Evolutionary conservation across 2,329 filamentous ascomycete species (phyloP).

Genomic region (Aureobasidium sp.): DNA sequence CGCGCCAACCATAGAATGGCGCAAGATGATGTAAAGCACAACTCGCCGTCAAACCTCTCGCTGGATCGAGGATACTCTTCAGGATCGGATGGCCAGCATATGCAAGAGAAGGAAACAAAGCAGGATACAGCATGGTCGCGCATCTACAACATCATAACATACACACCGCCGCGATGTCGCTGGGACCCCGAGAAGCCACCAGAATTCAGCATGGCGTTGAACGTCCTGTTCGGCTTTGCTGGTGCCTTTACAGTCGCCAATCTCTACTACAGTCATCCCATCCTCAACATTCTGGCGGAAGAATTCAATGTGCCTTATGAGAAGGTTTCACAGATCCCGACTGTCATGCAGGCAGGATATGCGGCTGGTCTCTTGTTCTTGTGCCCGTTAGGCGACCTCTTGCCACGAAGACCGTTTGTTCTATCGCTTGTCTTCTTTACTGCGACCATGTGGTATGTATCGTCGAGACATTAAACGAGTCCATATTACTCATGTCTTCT

Average conservation of each 20-base stretch:
- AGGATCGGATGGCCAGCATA: background rate
- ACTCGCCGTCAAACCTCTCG: background rate
- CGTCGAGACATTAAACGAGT: slow-evolving; percentile 34
- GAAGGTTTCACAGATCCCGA: slow-evolving; percentile 60
- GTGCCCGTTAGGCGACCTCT: slow-evolving; percentile 65
- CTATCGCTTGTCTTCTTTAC: slow-evolving; percentile 58
- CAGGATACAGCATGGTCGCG: slow-evolving; percentile 20
- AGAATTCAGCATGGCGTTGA: slow-evolving; percentile 60
- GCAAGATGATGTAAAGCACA: background rate
- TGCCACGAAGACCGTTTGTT: slow-evolving; percentile 63
- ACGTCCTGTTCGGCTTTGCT: slow-evolving; percentile 63
- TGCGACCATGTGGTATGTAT: slow-evolving; percentile 49
- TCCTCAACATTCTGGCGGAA: slow-evolving; percentile 65
- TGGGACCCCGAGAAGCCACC: slow-evolving; percentile 62
- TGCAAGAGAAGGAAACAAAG: slow-evolving; percentile 13
- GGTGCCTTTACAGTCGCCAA: slow-evolving; percentile 68
- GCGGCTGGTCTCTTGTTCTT: slow-evolving; percentile 66
- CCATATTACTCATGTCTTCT: background rate
- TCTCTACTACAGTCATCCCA: slow-evolving; percentile 74
- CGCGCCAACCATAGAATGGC: background rate
- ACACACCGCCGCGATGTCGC: slow-evolving; percentile 59
- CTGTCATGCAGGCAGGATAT: slow-evolving; percentile 73
- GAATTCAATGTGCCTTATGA: slow-evolving; percentile 68
- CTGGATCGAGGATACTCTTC: slow-evolving; percentile 3
- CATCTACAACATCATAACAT: slow-evolving; percentile 38